Evolutionary conservation across 2,329 filamentous ascomycete species (phyloP), one percentile per base, ranked within the genome.

Genomic region (Cladosporium cucumerinum): DNA sequence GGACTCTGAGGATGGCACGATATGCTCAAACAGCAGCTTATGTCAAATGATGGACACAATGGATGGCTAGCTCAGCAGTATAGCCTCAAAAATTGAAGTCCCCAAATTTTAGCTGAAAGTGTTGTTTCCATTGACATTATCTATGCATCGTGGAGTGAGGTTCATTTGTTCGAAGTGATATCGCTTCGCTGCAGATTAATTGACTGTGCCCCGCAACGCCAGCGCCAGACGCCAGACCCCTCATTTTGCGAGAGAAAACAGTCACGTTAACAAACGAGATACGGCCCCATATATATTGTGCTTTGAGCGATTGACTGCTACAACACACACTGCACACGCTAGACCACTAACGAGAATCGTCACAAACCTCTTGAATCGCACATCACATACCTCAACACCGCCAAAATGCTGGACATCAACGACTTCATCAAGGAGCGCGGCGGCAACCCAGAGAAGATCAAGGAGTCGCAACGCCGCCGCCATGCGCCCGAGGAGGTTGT

Each of bases 381-480:
- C 36, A n/a, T 10, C 18, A 43, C 36, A 43, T 18, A 43, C 2
- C 2, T n/a, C 46, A 59, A 43, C 62, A 61, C 43, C 65, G 51
- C 52, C 67, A 69, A 60, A 36, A 80, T 79, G 78, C 66, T 80
- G 66, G 78, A 80, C 73, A 77, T 81, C 65, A 81, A 82, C 73
- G 82, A 83, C 73, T 84, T 83, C 75, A 82, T 83, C 72, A 75
- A 86, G 76, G 92, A 97, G 79, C 90, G 93, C 72, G 95, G 94
- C 70, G 95, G 95, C 72, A 87, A 98, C 80, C 92, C 93, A 18
- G 90, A 96, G 76, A 89, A 88, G 81, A 95, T 99, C 79, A 90
- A 91, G 78, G 92, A 97, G 78, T 95, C 90, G 69, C 95, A 99
- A 80, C 87, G 90, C 72, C 88, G 88, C 75, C 89, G 95, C 72